These are phyloP conservation scores for Candida dubliniensis DNA, from an alignment of 1,139 yeast species.

Conservation along the genomic window DNA sequence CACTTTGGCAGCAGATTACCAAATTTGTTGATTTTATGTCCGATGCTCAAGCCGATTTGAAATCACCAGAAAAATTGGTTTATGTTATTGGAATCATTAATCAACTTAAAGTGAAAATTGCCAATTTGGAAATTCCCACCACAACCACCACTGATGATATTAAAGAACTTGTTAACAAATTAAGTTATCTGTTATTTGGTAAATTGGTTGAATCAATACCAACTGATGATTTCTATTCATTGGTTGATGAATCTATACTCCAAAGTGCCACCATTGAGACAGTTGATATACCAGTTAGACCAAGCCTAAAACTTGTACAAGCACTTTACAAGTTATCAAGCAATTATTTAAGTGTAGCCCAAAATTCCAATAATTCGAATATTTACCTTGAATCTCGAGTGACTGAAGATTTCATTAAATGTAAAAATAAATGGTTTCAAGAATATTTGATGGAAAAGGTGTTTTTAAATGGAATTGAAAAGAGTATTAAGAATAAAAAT, in stretches of 20 bases:
- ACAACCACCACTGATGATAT: neutral
- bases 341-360: constrained; percentile 12
- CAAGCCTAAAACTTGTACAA: constrained; percentile 25
- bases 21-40: constrained; percentile 7
- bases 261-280: constrained; percentile 6
- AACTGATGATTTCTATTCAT: constrained; percentile 10
- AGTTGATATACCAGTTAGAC: constrained; percentile 21
- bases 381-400: constrained; percentile 22
- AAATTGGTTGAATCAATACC: constrained; percentile 8
- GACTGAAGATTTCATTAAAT: constrained; percentile 19
- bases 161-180: neutral
- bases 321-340: constrained; percentile 24
- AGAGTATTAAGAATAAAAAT: neutral
- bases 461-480: constrained; percentile 2
- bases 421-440: constrained; percentile 33
- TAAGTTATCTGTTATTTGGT: constrained; percentile 1
- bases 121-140: constrained; percentile 3
- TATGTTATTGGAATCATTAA: constrained; percentile 11
- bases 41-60: constrained; percentile 12
- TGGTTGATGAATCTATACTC: constrained; percentile 9
- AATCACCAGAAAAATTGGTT: constrained; percentile 10
- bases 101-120: constrained; percentile 6
- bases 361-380: constrained; percentile 15
- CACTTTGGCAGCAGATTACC: constrained; percentile 17
- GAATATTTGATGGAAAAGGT: constrained; percentile 7